phyloP scores from a whole-genome alignment of 129 eudicot genomes.

The Deinandra increscens region DNA sequence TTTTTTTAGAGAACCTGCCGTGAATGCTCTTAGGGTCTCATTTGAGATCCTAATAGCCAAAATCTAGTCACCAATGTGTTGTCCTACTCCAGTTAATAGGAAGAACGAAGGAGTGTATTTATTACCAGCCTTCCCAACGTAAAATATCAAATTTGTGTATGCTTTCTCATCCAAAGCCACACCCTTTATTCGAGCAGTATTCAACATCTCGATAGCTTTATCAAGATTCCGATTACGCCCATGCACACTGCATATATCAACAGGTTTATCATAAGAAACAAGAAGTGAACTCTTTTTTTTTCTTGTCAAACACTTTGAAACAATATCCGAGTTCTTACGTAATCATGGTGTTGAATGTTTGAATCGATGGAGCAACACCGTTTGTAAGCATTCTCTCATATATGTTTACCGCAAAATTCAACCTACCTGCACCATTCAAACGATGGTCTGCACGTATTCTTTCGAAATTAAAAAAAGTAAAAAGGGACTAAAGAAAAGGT shows the following conservation, averaged over 20 bases:
- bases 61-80: background rate
- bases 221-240: constrained; percentile 64
- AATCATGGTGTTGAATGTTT: constrained; percentile 85
- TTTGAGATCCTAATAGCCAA: constrained; percentile 6
- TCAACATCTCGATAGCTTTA: constrained; percentile 75
- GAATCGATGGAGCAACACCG: constrained; percentile 69
- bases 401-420: constrained; percentile 59
- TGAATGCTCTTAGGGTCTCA: constrained; percentile 1
- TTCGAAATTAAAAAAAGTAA: background rate
- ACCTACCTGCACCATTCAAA: constrained; percentile 59
- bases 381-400: constrained; percentile 72
- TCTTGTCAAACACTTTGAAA: background rate
- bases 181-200: constrained; percentile 60
- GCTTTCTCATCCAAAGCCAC: constrained; percentile 77
- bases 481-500: constrained; percentile 7
- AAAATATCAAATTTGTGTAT: constrained; percentile 71
- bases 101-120: constrained; percentile 26
- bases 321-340: constrained; percentile 41
- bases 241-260: constrained; percentile 63
- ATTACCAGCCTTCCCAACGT: constrained; percentile 86
- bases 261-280: constrained; percentile 17
- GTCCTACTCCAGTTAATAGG: constrained; percentile 14
- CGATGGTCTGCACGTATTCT: background rate
- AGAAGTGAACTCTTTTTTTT: constrained; percentile 11
- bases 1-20: too few species aligned